These are phyloP conservation scores for Margaritispora aquatica DNA, from an alignment of 495 filamentous ascomycete species.

Conservation along the genomic window DNA sequence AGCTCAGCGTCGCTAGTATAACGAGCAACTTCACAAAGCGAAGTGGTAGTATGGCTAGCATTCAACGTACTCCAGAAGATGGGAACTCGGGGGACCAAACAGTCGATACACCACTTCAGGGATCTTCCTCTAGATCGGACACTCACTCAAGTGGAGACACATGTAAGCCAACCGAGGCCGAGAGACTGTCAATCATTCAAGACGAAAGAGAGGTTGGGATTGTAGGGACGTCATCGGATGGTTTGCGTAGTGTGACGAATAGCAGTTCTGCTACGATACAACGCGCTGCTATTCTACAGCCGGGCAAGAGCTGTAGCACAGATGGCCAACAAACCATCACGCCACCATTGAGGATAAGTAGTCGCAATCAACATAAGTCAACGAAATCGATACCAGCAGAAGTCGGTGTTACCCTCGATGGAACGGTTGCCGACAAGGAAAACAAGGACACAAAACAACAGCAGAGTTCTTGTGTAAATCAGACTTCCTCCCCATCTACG, in stretches of 20 bases:
- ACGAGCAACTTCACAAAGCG: slow-evolving; percentile 57
- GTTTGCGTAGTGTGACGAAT: not conserved
- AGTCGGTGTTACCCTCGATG: not conserved
- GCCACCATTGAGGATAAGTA: slow-evolving; percentile 24
- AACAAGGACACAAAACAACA: not conserved
- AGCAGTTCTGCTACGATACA: slow-evolving; percentile 12
- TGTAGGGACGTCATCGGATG: slow-evolving; percentile 9
- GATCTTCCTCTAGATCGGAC: not conserved
- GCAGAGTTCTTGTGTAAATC: not conserved
- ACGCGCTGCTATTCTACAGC: slow-evolving; percentile 12
- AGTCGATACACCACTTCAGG: not conserved
- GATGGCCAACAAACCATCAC: slow-evolving; percentile 22
- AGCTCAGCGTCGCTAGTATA: slow-evolving; percentile 70
- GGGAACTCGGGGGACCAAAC: slow-evolving; percentile 4
- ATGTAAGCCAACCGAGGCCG: not conserved
- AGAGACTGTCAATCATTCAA: slow-evolving; percentile 20
- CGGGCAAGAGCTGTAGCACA: slow-evolving; percentile 14
- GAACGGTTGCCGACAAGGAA: not conserved
- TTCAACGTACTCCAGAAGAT: slow-evolving; percentile 22
- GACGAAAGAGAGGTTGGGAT: slow-evolving; percentile 17
- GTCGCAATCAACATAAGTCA: not conserved
- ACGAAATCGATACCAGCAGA: not conserved
- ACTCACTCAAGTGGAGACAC: not conserved
- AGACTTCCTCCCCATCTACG: not conserved
- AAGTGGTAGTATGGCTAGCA: slow-evolving; percentile 44